Conservation (phyloP, 352 stramenopile species). For the Saprolegnia diclina region DNA sequence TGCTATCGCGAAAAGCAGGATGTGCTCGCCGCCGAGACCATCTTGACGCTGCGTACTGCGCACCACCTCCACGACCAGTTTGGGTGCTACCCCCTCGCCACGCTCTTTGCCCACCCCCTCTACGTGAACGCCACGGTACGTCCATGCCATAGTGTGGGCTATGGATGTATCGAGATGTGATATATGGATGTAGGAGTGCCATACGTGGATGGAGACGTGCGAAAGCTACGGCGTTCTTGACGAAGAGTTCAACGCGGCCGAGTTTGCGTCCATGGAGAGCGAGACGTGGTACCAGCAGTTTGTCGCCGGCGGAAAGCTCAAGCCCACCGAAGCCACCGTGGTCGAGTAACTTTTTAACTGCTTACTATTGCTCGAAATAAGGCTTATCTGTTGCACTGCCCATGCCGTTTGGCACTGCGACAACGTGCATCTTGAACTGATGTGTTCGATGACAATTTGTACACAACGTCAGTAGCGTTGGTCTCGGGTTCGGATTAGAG, state of each 20-base stretch:
- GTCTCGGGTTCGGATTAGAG: too few relatives aligned
- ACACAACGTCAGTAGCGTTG: background rate
- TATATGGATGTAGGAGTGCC: conserved; percentile 47
- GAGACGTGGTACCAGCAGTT: conserved; percentile 57
- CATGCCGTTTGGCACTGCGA: background rate
- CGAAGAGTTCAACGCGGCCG: conserved; percentile 55
- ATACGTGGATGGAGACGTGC: conserved; percentile 68
- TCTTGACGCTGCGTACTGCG: conserved; percentile 57
- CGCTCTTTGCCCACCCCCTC: conserved; percentile 46
- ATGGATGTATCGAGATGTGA: background rate
- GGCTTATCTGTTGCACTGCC: too few relatives aligned
- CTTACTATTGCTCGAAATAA: too few relatives aligned
- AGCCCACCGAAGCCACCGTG: background rate
- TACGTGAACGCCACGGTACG: conserved; percentile 58
- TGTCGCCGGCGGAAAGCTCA: conserved; percentile 20
- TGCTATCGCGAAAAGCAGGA: conserved; percentile 27
- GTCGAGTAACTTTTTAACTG: conserved; percentile 13
- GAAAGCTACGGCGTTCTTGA: conserved; percentile 73
- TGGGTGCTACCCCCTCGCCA: conserved; percentile 65
- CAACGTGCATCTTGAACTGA: background rate
- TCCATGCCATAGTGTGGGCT: background rate
- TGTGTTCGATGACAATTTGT: background rate
- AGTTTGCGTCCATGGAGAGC: conserved; percentile 52
- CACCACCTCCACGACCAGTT: conserved; percentile 83
- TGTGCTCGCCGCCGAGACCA: conserved; percentile 40